A percentile compares a stretch with the other conserved stretches of the same genome.
phyloP scores from a whole-genome alignment of 1,139 yeast genomes.

The Debaryomyces subglobosus region DNA sequence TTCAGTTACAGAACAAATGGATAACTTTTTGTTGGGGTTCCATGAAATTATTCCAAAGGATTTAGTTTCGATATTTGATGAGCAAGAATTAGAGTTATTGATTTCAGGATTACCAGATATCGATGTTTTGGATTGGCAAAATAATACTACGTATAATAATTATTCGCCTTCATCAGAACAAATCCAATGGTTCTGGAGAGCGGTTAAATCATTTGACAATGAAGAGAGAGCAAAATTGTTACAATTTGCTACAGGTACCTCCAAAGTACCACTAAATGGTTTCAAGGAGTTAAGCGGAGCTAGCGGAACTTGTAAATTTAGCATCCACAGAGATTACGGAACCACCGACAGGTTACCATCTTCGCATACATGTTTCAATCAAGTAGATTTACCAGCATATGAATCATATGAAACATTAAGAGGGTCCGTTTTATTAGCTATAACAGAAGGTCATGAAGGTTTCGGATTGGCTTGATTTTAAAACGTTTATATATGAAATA shows the following conservation, averaged over 20 bases:
- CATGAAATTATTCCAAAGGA: slow-evolving; percentile 92
- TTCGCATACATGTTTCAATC: slow-evolving; percentile 96
- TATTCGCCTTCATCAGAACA: slow-evolving; percentile 86
- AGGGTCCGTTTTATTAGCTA: slow-evolving; percentile 78
- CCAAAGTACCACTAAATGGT: slow-evolving; percentile 94
- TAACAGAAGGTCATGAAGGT: slow-evolving; percentile 95
- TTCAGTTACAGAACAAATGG: slow-evolving; percentile 87
- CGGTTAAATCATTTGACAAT: slow-evolving; percentile 89
- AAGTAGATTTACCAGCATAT: slow-evolving; percentile 91
- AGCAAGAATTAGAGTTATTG: slow-evolving; percentile 89
- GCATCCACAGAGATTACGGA: slow-evolving; percentile 90
- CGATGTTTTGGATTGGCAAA: slow-evolving; percentile 94
- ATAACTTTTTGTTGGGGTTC: slow-evolving; percentile 83
- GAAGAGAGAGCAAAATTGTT: slow-evolving; percentile 93
- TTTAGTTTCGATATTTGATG: slow-evolving; percentile 85
- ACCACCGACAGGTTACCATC: slow-evolving; percentile 86
- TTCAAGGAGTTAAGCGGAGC: slow-evolving; percentile 90
- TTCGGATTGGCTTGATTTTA: slow-evolving; percentile 71
- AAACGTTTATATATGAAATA: neutral
- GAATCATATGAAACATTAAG: slow-evolving; percentile 85
- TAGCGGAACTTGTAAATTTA: slow-evolving; percentile 83
- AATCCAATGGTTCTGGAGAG: slow-evolving; percentile 98
- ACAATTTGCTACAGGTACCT: slow-evolving; percentile 97
- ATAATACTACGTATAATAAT: slow-evolving; percentile 79
- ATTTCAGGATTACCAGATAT: slow-evolving; percentile 96